phyloP scores from a whole-genome alignment of 163 green algal genomes.

The Chlorella variabilis region DNA sequence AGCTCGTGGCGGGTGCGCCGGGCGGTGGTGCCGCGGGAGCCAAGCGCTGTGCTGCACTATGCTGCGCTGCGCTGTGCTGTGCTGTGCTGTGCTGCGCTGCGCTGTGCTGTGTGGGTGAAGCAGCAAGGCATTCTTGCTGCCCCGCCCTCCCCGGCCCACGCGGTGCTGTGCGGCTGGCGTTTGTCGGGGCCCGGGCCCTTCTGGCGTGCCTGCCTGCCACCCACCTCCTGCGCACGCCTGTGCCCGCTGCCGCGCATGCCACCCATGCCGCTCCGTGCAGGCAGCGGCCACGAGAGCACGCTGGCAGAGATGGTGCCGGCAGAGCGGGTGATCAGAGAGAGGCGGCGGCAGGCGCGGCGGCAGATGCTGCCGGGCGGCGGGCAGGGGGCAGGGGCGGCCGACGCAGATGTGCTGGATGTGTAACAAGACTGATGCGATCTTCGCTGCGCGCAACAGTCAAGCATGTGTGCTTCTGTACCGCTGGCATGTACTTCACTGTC shows the following conservation, averaged over 20 bases:
- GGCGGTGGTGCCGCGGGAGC: not conserved
- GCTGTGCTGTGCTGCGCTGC: not conserved
- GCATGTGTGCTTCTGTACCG: too few species aligned
- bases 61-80: not conserved
- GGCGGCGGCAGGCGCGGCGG: not conserved
- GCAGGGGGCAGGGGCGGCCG: not conserved
- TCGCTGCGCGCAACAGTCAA: too few species aligned
- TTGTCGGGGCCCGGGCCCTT: too few species aligned
- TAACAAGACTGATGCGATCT: not conserved
- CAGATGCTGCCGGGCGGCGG: not conserved
- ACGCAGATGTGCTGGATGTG: slow-evolving; percentile 36
- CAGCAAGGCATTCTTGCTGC: too few species aligned
- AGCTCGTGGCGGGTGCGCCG: slow-evolving; percentile 1
- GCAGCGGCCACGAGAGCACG: slow-evolving; percentile 28
- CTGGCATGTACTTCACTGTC: too few species aligned
- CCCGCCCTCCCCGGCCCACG: too few species aligned
- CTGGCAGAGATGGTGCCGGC: slow-evolving; percentile 13
- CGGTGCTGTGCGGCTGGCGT: too few species aligned
- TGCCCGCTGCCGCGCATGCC: not conserved
- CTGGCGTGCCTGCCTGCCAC: too few species aligned
- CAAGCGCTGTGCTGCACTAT: not conserved
- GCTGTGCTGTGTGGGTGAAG: too few species aligned
- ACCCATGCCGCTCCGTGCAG: slow-evolving; percentile 23
- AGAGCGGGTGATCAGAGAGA: not conserved
- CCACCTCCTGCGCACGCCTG: too few species aligned